phyloP scores from a whole-genome alignment of 1,284 basidiomycete species.

The Cronartium ribicola region DNA sequence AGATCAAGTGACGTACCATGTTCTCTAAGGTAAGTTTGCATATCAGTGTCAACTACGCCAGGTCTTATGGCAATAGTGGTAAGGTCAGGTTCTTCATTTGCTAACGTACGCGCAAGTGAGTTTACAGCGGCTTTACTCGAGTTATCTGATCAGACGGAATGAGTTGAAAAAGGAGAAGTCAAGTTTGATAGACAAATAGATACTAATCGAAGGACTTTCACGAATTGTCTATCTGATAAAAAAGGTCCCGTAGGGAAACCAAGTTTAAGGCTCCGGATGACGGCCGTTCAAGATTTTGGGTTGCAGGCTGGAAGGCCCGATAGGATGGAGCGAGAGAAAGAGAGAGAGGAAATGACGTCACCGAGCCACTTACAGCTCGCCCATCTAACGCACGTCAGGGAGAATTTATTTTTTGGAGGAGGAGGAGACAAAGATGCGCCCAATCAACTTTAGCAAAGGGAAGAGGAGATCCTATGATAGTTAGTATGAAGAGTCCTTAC shows the following conservation, averaged over 20 bases:
- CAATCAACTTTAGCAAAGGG: not conserved
- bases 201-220: not conserved
- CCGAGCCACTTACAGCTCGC: not conserved
- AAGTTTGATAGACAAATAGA: not conserved
- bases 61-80: conserved; percentile 28
- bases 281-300: no score
- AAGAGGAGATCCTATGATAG: not conserved
- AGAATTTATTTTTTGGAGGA: no score
- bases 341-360: no score
- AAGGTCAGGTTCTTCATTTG: conserved; percentile 23
- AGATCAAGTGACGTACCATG: conserved; percentile 8
- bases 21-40: conserved; percentile 6
- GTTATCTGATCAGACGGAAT: conserved; percentile 10
- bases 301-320: not conserved
- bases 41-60: conserved; percentile 37
- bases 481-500: not conserved
- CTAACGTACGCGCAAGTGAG: conserved; percentile 33
- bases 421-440: no score
- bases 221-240: not conserved
- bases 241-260: not conserved
- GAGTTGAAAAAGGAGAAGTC: not conserved
- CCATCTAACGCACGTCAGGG: not conserved
- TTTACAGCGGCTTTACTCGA: conserved; percentile 41
- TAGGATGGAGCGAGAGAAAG: not conserved
- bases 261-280: not conserved